Conservation (phyloP, 2,329 filamentous ascomycete genomes). For the Neofusicoccum parvum region DNA sequence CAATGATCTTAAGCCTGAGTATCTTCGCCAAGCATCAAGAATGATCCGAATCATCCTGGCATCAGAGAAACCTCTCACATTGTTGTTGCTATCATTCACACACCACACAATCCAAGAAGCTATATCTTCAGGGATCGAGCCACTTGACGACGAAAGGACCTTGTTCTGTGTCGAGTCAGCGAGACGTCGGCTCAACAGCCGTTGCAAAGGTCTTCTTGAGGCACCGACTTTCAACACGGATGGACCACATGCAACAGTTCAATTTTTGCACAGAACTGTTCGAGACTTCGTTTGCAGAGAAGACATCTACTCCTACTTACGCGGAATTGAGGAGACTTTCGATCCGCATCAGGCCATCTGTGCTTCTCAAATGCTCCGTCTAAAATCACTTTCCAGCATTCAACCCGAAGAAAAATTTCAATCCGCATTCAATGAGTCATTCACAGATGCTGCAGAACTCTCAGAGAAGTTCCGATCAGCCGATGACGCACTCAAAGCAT, state of each 20-base stretch:
- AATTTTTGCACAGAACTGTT: slow-evolving; percentile 24
- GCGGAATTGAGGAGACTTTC: not conserved
- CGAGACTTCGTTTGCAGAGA: slow-evolving; percentile 20
- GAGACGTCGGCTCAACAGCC: slow-evolving; percentile 15
- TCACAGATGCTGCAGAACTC: not conserved
- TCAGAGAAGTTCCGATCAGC: not conserved
- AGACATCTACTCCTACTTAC: not conserved
- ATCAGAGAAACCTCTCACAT: not conserved
- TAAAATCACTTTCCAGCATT: not conserved
- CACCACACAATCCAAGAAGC: slow-evolving; percentile 13
- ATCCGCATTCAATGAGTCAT: not conserved
- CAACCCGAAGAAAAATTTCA: too few species aligned
- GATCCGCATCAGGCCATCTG: not conserved
- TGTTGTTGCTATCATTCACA: slow-evolving; percentile 22
- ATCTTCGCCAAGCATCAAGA: slow-evolving; percentile 22
- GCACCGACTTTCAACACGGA: not conserved
- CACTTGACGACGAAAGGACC: not conserved
- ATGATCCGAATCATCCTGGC: slow-evolving; percentile 22
- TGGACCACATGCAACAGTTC: not conserved
- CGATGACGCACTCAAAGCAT: not conserved
- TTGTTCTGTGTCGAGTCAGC: not conserved
- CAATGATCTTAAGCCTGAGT: not conserved
- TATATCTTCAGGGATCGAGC: not conserved
- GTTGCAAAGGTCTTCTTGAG: slow-evolving; percentile 26
- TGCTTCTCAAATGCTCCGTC: not conserved